Evolutionary conservation across 345 rosid species (phyloP).

Genomic region (Garcia nutans): DNA sequence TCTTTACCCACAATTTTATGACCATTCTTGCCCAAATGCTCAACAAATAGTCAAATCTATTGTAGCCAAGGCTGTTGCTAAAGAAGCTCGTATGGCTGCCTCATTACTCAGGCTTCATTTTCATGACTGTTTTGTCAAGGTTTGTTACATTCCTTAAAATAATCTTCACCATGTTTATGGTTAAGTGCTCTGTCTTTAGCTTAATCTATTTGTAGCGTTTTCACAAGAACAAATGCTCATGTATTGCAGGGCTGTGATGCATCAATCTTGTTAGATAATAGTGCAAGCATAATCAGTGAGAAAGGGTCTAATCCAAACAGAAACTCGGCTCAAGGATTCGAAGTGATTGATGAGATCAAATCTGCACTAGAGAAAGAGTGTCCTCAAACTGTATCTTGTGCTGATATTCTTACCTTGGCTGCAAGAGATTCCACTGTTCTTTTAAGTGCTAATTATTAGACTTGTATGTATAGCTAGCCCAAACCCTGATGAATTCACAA

Average conservation of each 20-base stretch:
- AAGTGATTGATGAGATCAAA: constrained; percentile 77
- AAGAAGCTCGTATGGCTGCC: constrained; percentile 37
- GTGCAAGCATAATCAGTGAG: constrained; percentile 58
- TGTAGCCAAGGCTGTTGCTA: constrained; percentile 33
- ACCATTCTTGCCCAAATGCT: constrained; percentile 30
- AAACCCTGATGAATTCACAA: constrained; percentile 7
- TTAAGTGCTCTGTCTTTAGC: too few species aligned
- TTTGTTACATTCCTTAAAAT: not conserved
- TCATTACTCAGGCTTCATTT: constrained; percentile 37
- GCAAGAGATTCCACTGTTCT: constrained; percentile 94
- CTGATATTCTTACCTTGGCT: constrained; percentile 70
- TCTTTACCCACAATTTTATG: constrained; percentile 33
- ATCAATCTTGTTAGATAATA: constrained; percentile 69
- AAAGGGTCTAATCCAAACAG: constrained; percentile 74
- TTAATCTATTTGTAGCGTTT: not conserved
- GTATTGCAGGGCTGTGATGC: constrained; percentile 85
- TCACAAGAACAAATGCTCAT: not conserved
- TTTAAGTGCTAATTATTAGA: constrained; percentile 36
- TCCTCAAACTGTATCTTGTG: constrained; percentile 79
- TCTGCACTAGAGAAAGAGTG: constrained; percentile 71
- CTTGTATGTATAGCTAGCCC: not conserved
- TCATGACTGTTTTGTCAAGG: constrained; percentile 39
- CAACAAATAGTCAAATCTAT: constrained; percentile 26
- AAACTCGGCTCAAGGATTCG: constrained; percentile 77
- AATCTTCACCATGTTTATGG: not conserved